Base-by-base conservation (phyloP, 371 early-diverging fungal species). In the Mycotypha africana region DNA sequence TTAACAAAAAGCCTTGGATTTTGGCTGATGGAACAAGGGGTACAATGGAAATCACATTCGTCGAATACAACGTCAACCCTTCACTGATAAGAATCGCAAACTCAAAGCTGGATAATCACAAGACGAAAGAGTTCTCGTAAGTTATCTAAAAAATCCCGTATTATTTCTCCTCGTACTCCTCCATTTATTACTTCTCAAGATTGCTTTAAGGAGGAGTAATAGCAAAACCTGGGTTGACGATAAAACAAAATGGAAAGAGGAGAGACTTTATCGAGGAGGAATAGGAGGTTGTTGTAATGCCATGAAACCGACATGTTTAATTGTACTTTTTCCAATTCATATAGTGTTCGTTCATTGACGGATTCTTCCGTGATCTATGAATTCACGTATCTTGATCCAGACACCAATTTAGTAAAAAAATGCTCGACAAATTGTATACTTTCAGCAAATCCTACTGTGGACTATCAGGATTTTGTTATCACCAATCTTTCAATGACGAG, bases 81-180 rank as follows among this genome's bases (percentile, higher is more conserved):
- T 74, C 84, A 0, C 67, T 85, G 12, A 66, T 89, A 45, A 71
- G 87, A 10, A 62, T 89, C 14, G 76, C 67, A 47, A 89, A 89
- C 50, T 71, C 89, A 6, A 54, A 52, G 41, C 49, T 62, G 14
- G 53, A 68, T 15, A 76, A 78, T 22, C 67, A 84, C 23, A 87
- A 87, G 43, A 85, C 88, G 42, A 73, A 83, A 45, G 59, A 74
- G 8, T 87, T 89, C 49, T 65, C 79, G 68, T 70, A 66, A 40
- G 55, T 53, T 25, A 35, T n/a, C n/a, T 19, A 9, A 42, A 38
- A 51, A 28, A 38, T 36, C 23, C 14, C n/a, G 23, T 16, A 16
- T 36, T 9, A 9, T 17, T 36, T 17, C n/a, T n/a, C n/a, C n/a
- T n/a, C n/a, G n/a, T n/a, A n/a, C n/a, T n/a, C n/a, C n/a, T n/a